Percentiles rank a stretch among this genome's conserved stretches.
Conservation (phyloP, 768 basidiomycete species). For the Boletus reticulatus region DNA sequence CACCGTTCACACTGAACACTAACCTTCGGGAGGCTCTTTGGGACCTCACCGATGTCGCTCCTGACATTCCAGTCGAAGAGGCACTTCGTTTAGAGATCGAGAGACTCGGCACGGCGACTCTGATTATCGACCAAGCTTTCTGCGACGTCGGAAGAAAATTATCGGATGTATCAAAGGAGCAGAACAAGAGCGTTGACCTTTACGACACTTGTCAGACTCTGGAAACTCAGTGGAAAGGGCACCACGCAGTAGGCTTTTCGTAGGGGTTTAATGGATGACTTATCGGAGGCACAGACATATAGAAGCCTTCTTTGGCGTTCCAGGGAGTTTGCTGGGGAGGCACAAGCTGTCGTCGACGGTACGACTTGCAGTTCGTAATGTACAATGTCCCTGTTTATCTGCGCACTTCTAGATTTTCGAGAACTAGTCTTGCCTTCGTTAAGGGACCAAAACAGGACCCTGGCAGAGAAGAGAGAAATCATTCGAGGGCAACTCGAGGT, state of each 20-base stretch:
- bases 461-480: slow-evolving; percentile 11
- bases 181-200: slow-evolving; percentile 6
- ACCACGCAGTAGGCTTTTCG: slow-evolving; percentile 4
- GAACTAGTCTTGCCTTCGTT: slow-evolving; percentile 16
- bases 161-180: slow-evolving; percentile 4
- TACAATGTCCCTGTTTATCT: not conserved
- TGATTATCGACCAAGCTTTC: slow-evolving; percentile 19
- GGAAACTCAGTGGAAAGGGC: slow-evolving; percentile 16
- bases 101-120: slow-evolving; percentile 11
- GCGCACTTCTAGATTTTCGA: slow-evolving; percentile 9
- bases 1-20: not conserved
- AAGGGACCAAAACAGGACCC: slow-evolving; percentile 1
- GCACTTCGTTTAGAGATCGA: slow-evolving; percentile 15
- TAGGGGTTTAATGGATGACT: not conserved
- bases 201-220: slow-evolving; percentile 10
- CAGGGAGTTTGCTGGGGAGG: slow-evolving; percentile 19
- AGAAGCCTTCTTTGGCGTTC: slow-evolving; percentile 17
- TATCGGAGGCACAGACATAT: slow-evolving; percentile 8
- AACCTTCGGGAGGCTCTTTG: not conserved
- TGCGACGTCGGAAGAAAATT: slow-evolving; percentile 8
- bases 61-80: slow-evolving; percentile 11
- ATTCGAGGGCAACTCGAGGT: slow-evolving; percentile 18
- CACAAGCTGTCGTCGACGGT: slow-evolving; percentile 19
- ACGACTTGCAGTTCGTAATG: not conserved
- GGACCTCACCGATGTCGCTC: not conserved